These are phyloP conservation scores for Silene conica DNA, from an alignment of 148 eudicot species.

Conservation along the genomic window DNA sequence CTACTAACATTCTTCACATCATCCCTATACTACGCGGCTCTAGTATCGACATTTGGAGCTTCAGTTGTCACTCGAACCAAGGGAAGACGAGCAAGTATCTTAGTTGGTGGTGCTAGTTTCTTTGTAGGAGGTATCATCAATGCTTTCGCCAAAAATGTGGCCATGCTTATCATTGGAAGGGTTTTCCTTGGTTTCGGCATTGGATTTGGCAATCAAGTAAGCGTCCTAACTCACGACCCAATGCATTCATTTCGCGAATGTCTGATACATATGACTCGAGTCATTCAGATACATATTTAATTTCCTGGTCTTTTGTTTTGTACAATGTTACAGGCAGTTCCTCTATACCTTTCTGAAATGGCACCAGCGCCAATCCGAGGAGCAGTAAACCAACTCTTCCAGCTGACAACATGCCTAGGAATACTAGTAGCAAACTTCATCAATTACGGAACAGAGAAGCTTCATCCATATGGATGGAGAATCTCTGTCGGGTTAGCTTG, in stretches of 20 bases:
- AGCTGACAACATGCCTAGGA: conserved; percentile 68
- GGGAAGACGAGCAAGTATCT: conserved; percentile 68
- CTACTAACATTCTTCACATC: conserved; percentile 87
- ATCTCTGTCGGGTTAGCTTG: conserved; percentile 68
- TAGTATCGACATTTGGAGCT: conserved; percentile 73
- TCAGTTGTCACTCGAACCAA: conserved; percentile 58
- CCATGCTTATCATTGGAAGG: conserved; percentile 69
- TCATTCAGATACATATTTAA: too few relatives aligned
- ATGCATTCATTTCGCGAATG: not conserved
- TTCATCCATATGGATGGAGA: conserved; percentile 79
- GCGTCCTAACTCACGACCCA: not conserved
- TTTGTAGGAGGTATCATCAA: conserved; percentile 52
- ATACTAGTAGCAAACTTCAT: conserved; percentile 61
- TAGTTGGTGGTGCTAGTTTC: conserved; percentile 58
- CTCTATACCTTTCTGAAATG: conserved; percentile 71
- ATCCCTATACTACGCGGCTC: conserved; percentile 79
- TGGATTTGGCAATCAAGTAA: conserved; percentile 82
- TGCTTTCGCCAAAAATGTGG: conserved; percentile 46
- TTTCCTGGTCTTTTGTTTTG: not conserved
- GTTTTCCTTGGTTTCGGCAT: conserved; percentile 66
- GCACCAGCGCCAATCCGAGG: conserved; percentile 69
- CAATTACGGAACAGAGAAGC: conserved; percentile 51
- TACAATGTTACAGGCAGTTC: conserved; percentile 49
- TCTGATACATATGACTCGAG: too few relatives aligned
- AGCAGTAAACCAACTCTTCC: conserved; percentile 64